Evolutionary conservation across 495 filamentous ascomycete species (phyloP).

Genomic region (Melanomma pulvis-pyrius): DNA sequence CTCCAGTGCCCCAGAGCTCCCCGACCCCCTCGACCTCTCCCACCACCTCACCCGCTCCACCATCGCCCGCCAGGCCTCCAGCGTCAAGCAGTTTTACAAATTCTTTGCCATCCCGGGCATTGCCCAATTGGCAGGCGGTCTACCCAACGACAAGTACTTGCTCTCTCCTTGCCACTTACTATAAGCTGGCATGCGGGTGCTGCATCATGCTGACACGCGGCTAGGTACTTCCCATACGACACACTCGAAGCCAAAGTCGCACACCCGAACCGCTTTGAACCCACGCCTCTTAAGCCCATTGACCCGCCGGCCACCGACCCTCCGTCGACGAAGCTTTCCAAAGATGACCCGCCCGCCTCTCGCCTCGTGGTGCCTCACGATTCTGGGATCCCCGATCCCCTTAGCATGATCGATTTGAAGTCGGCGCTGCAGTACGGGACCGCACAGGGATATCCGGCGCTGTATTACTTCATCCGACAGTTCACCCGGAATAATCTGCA

Average conservation of each 20-base stretch:
- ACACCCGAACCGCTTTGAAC: slow-evolving; percentile 70
- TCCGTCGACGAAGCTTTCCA: slow-evolving; percentile 35
- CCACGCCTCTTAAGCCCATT: slow-evolving; percentile 61
- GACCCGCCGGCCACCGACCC: slow-evolving; percentile 44
- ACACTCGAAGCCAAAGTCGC: slow-evolving; percentile 82
- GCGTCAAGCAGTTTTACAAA: slow-evolving; percentile 80
- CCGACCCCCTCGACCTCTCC: slow-evolving; percentile 68
- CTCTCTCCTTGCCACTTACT: not conserved
- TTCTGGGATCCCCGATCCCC: slow-evolving; percentile 54
- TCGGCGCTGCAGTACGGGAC: slow-evolving; percentile 86
- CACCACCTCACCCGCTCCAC: slow-evolving; percentile 75
- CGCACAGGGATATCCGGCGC: slow-evolving; percentile 72
- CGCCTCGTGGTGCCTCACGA: slow-evolving; percentile 73
- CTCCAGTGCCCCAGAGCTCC: slow-evolving; percentile 33
- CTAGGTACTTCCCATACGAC: slow-evolving; percentile 87
- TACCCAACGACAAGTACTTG: not conserved
- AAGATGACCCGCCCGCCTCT: slow-evolving; percentile 41
- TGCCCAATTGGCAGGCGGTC: slow-evolving; percentile 85
- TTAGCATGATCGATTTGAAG: slow-evolving; percentile 74
- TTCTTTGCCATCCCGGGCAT: slow-evolving; percentile 81
- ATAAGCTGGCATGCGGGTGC: not conserved
- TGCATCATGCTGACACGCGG: slow-evolving; percentile 51
- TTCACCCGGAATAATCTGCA: slow-evolving; percentile 78
- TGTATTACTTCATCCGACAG: slow-evolving; percentile 73
- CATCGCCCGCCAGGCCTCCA: slow-evolving; percentile 62